Evolutionary conservation across 2,329 filamentous ascomycete genomes (phyloP), one percentile per base, ranked within the genome.

Genomic region (Epichloe brachyelytri): DNA sequence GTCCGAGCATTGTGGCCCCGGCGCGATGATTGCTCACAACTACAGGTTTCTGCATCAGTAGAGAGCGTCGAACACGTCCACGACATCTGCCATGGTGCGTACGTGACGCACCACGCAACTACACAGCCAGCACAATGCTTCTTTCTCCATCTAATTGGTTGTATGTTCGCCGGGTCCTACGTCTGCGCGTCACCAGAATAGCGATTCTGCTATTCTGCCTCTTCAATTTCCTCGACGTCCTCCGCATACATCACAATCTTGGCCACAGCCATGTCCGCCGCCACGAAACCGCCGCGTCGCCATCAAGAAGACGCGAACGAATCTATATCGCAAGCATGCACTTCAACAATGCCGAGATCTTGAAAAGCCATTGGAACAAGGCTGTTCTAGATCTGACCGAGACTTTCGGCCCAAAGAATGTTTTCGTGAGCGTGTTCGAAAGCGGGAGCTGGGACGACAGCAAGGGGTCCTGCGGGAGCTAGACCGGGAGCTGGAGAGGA

Each of bases 251-350:
- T 53, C 58, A 58, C 40, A 60, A 62, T 30, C 62, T 70, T 19
- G 51, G 59, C 56, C 54, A 59, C 56, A 59, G 60, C 52, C 58
- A 64, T 49, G 59, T 51, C 33, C 54, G 54, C 51, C 58, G 37
- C 50, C 52, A 46, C 26, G 46, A 51, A 43, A 55, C 58, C 49
- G 22, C 44, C 15, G 36, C 15, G 22, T 26, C 49, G 40, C 12
- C 12, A 2, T 57, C 62, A 50, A 60, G 62, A 43, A 61, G 57
- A 20, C 57, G 55, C 46, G 65, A 70, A 59, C 67, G 69, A 55
- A 75, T 88, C 54, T 88, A 80, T 66, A 85, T 88, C 54, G 79
- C 82, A 4, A 79, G 78, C 54, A 79, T 83, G 61, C 82, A 85
- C 60, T 86, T 82, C 74, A 86, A 85, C 59, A 79, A 79, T 55